Evolutionary conservation across 306 rosid genomes (phyloP).

Genomic region (Rosa multiflora): DNA sequence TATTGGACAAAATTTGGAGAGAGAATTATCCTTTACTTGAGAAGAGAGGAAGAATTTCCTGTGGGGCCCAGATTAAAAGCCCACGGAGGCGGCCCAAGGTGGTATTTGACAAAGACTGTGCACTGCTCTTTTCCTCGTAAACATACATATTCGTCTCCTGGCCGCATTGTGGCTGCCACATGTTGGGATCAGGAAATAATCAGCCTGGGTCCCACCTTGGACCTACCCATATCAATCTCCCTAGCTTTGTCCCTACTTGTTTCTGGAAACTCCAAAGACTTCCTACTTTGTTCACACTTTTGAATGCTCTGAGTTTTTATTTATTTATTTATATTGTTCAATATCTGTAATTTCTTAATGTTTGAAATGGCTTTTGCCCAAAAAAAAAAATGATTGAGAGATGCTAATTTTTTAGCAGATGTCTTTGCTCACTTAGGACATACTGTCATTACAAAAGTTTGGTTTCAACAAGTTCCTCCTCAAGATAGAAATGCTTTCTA

Average conservation of each 20-base stretch:
- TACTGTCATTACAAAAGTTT: too few relatives aligned
- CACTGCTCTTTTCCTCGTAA: slow-evolving; percentile 40
- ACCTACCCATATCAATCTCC: slow-evolving; percentile 36
- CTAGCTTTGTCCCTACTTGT: background rate
- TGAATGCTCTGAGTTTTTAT: too few relatives aligned
- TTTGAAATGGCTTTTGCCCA: too few relatives aligned
- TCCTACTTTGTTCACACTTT: too few relatives aligned
- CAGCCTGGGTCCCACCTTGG: slow-evolving; percentile 22
- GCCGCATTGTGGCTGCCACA: slow-evolving; percentile 48
- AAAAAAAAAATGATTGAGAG: too few relatives aligned
- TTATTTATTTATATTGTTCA: too few relatives aligned
- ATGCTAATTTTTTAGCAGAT: too few relatives aligned
- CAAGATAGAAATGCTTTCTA: too few relatives aligned
- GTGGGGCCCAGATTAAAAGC: slow-evolving; percentile 23
- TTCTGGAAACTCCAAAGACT: background rate
- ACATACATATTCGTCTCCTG: slow-evolving; percentile 44
- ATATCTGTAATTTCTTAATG: too few relatives aligned
- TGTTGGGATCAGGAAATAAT: slow-evolving; percentile 25
- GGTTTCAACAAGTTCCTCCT: too few relatives aligned
- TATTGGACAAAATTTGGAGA: background rate
- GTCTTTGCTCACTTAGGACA: too few relatives aligned
- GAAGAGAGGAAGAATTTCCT: slow-evolving; percentile 29
- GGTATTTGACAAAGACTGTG: slow-evolving; percentile 23
- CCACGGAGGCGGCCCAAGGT: slow-evolving; percentile 26
- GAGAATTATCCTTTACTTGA: slow-evolving; percentile 45